A percentile compares a stretch with the other conserved stretches of the same genome.
Conservation (phyloP, 345 rosid species). For the Dipteronia sinensis region DNA sequence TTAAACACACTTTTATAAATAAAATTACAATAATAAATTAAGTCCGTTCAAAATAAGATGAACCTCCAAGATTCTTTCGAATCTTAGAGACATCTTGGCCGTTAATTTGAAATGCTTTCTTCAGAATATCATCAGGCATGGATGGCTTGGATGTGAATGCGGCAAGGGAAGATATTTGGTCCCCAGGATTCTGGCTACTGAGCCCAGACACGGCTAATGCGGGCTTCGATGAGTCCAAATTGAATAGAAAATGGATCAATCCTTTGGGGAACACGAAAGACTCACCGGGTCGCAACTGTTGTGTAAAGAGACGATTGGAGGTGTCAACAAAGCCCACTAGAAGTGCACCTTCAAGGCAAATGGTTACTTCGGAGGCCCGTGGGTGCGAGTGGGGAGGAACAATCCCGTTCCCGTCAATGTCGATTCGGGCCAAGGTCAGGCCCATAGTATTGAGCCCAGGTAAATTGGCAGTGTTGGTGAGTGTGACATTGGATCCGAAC, state of each 20-base stretch:
- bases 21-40: neutral
- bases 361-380: constrained; percentile 75
- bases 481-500: constrained; percentile 62
- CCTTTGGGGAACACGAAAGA: constrained; percentile 76
- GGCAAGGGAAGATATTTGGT: constrained; percentile 54
- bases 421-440: constrained; percentile 60
- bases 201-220: constrained; percentile 73
- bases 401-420: constrained; percentile 43
- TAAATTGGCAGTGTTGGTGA: constrained; percentile 45
- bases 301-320: constrained; percentile 48
- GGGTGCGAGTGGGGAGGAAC: constrained; percentile 72
- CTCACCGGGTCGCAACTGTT: constrained; percentile 55
- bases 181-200: constrained; percentile 69
- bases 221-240: constrained; percentile 36
- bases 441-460: constrained; percentile 86
- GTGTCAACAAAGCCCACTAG: constrained; percentile 71
- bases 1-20: too few species aligned
- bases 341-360: constrained; percentile 54
- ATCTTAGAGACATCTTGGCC: constrained; percentile 45
- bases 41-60: neutral
- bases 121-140: constrained; percentile 43
- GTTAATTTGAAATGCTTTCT: constrained; percentile 47
- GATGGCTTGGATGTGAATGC: constrained; percentile 44
- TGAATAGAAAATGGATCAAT: constrained; percentile 60
- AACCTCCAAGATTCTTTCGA: constrained; percentile 53